Base-by-base conservation (phyloP, 2,329 filamentous ascomycete genomes). In the Apiospora hydei region DNA sequence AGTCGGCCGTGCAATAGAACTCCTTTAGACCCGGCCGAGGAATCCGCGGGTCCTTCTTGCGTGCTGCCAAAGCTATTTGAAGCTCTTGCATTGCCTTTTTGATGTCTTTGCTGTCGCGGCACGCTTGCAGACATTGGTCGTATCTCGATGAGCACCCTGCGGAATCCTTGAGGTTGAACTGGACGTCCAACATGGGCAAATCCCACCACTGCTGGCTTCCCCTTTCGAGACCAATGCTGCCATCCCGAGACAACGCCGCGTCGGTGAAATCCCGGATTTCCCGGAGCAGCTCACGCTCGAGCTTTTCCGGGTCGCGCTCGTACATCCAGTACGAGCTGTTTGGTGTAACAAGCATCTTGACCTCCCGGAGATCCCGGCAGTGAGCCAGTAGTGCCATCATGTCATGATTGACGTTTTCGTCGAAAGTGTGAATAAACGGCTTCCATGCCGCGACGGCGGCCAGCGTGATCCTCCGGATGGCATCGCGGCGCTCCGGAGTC, bases 401-500 rank as follows among this genome's bases (percentile, higher is more conserved):
- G 24, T 69, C 67, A 38, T 49, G 41, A 13, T 68, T 68, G 13
- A 24, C 24, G 13, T 34, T 14, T n/a, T 49, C 44, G 5, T 68
- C 26, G 3, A 34, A 7, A 5, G 57, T 64, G 11, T 64, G 57
- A 18, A 64, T 24, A 8, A 34, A 69, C 30, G 24, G 34, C 16
- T 38, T n/a, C 43, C 43, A 69, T 34, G 44, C n/a, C 67, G 67
- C 44, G 18, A 21, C 3, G 14, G 30, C 18, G 44, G 26, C 16
- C 21, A 51, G 16, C 4, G 24, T 46, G 38, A 73, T 73, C 41
- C 71, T 47, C 34, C 66, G 72, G 30, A 73, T 69, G 43, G 66
- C 57, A 57, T 71, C 71, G 24, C 72, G 70, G n/a, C 72, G 72
- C 44, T 69, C 67, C 11, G 72, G 72, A 1, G 72, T 73, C 49